These are phyloP conservation scores for Verticillium nonalfalfae DNA, from an alignment of 2,329 filamentous ascomycete species.

Conservation along the genomic window DNA sequence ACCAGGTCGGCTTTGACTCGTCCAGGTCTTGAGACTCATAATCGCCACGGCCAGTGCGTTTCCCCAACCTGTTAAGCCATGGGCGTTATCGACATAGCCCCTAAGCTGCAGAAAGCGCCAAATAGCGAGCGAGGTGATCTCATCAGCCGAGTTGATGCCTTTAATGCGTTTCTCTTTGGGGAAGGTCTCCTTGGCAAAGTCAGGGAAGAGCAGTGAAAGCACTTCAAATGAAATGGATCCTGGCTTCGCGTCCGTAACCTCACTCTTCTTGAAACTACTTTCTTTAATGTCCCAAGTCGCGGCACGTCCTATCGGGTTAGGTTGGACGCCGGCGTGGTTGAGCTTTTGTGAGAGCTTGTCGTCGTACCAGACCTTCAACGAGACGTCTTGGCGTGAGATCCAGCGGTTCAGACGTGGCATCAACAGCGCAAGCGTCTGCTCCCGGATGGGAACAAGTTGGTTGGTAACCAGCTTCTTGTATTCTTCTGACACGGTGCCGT, in stretches of 20 bases:
- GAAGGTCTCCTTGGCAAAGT: constrained; percentile 65
- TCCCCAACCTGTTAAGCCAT: constrained; percentile 80
- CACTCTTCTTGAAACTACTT: constrained; percentile 32
- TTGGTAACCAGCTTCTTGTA: constrained; percentile 75
- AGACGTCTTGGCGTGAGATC: constrained; percentile 73
- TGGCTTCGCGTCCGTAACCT: constrained; percentile 12
- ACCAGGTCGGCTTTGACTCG: constrained; percentile 27
- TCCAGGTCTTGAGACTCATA: constrained; percentile 50
- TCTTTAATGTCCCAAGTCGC: constrained; percentile 70
- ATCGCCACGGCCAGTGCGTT: constrained; percentile 68
- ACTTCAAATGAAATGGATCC: constrained; percentile 55
- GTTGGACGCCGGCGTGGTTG: constrained; percentile 47
- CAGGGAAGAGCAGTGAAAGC: constrained; percentile 58
- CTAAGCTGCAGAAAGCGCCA: constrained; percentile 89
- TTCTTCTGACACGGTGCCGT: constrained; percentile 71
- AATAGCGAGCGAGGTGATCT: constrained; percentile 65
- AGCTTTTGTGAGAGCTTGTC: constrained; percentile 61
- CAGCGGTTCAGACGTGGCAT: constrained; percentile 76
- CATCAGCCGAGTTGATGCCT: constrained; percentile 59
- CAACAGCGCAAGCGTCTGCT: constrained; percentile 71
- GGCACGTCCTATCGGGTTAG: constrained; percentile 38
- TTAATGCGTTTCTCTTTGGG: constrained; percentile 50
- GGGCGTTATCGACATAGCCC: constrained; percentile 73
- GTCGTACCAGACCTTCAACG: constrained; percentile 80
- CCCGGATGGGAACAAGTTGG: constrained; percentile 67